Conservation (phyloP, 441 rosid genomes). For the Capsella rubella region DNA sequence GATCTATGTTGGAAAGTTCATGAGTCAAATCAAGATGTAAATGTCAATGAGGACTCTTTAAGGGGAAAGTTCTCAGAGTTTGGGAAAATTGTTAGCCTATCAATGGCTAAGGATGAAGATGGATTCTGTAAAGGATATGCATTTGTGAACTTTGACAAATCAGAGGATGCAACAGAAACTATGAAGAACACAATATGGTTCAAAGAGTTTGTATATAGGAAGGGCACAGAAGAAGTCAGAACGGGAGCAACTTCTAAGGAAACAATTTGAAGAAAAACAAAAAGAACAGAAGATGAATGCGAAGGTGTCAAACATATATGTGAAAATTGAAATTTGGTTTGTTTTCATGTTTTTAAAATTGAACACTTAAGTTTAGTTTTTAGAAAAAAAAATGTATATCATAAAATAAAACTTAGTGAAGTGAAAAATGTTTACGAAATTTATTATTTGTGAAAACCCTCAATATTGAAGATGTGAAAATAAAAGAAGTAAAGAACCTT, state of each 20-base stretch:
- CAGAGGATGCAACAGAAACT: slow-evolving; percentile 58
- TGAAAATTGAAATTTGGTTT: slow-evolving; percentile 43
- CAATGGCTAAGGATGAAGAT: slow-evolving; percentile 50
- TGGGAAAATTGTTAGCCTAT: slow-evolving; percentile 58
- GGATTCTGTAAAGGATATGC: slow-evolving; percentile 57
- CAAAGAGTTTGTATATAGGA: slow-evolving; percentile 54
- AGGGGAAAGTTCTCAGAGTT: slow-evolving; percentile 55
- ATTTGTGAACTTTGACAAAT: slow-evolving; percentile 56
- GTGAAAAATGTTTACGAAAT: no score
- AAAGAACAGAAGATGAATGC: slow-evolving; percentile 49
- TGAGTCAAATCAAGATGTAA: slow-evolving; percentile 53
- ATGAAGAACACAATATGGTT: slow-evolving; percentile 58
- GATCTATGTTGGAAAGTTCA: slow-evolving; percentile 54
- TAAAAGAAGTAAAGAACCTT: no score
- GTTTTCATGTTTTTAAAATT: no score
- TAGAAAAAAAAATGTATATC: no score
- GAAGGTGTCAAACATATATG: slow-evolving; percentile 60
- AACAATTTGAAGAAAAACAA: slow-evolving; percentile 52
- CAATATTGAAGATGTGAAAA: no score
- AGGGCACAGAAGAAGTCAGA: slow-evolving; percentile 70
- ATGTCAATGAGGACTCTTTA: slow-evolving; percentile 50
- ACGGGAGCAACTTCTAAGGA: slow-evolving; percentile 51
- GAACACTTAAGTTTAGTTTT: no score
- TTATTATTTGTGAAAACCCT: no score
- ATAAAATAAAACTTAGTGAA: no score